Conservation (phyloP, 305 asterid genomes). For the Rubia tinctorum region DNA sequence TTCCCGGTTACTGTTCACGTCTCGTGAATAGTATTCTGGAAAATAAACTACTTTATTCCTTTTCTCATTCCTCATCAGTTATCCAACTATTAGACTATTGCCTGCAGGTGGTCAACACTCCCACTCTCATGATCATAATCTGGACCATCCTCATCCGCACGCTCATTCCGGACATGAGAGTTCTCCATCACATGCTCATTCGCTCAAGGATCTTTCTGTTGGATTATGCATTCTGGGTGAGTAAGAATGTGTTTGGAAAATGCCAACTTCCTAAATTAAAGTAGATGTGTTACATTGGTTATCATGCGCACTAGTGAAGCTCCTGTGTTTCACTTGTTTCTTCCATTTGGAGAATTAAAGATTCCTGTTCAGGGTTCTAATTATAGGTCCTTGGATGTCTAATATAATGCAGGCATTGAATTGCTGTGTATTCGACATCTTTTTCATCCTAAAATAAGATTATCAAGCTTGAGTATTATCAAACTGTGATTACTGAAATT, state of each 20-base stretch:
- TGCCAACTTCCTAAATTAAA: conserved; percentile 3
- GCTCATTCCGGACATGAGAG: conserved; percentile 36
- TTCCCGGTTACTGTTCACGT: too few relatives aligned
- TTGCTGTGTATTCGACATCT: background rate
- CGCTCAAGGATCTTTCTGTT: conserved; percentile 80
- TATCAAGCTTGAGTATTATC: background rate
- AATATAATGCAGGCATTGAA: background rate
- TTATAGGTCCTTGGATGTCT: background rate
- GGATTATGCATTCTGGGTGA: conserved; percentile 88
- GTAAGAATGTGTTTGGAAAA: conserved; percentile 20
- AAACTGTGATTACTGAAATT: background rate
- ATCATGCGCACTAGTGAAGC: background rate
- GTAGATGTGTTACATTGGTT: background rate
- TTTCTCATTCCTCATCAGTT: background rate
- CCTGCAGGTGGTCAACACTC: conserved; percentile 80
- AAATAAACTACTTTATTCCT: too few relatives aligned
- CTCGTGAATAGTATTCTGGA: too few relatives aligned
- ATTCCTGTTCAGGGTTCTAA: background rate
- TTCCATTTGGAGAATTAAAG: background rate
- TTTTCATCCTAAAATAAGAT: background rate
- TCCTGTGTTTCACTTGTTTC: background rate
- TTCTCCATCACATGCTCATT: conserved; percentile 67
- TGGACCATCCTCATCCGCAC: conserved; percentile 48
- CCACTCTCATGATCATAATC: conserved; percentile 72
- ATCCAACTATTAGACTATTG: background rate